phyloP scores from a whole-genome alignment of 169 alveolate genomes.

The Plasmodium chabaudi region DNA sequence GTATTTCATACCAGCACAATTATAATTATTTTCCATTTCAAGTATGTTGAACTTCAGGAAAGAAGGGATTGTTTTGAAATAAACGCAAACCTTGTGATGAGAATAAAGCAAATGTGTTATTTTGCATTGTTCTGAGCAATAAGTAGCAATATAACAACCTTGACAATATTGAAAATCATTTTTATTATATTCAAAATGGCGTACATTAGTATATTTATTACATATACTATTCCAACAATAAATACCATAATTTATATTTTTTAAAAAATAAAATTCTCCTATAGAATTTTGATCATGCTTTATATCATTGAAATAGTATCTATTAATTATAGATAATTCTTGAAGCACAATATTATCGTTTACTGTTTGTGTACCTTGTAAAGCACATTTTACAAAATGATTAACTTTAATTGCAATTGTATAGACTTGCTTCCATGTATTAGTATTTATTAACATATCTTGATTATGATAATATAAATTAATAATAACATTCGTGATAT shows the following conservation, averaged over 20 bases:
- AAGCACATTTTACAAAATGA: constrained; percentile 46
- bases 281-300: constrained; percentile 44
- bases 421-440: constrained; percentile 55
- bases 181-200: constrained; percentile 45
- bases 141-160: constrained; percentile 67
- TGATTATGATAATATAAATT: constrained; percentile 20
- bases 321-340: constrained; percentile 58
- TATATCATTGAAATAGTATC: constrained; percentile 48
- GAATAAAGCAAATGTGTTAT: constrained; percentile 49
- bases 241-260: constrained; percentile 72
- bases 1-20: constrained; percentile 21
- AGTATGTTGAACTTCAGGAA: constrained; percentile 40
- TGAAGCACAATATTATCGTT: constrained; percentile 56
- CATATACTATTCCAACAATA: constrained; percentile 74
- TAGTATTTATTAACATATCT: constrained; percentile 28
- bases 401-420: constrained; percentile 63
- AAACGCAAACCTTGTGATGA: constrained; percentile 63
- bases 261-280: constrained; percentile 58
- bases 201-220: constrained; percentile 46
- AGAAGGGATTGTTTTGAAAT: constrained; percentile 53
- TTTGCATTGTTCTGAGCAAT: constrained; percentile 65
- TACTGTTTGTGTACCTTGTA: constrained; percentile 54
- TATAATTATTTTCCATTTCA: neutral
- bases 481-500: constrained; percentile 32
- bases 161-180: constrained; percentile 58